Conservation (phyloP, 2,329 filamentous ascomycete species). For the Phoma sp. region DNA sequence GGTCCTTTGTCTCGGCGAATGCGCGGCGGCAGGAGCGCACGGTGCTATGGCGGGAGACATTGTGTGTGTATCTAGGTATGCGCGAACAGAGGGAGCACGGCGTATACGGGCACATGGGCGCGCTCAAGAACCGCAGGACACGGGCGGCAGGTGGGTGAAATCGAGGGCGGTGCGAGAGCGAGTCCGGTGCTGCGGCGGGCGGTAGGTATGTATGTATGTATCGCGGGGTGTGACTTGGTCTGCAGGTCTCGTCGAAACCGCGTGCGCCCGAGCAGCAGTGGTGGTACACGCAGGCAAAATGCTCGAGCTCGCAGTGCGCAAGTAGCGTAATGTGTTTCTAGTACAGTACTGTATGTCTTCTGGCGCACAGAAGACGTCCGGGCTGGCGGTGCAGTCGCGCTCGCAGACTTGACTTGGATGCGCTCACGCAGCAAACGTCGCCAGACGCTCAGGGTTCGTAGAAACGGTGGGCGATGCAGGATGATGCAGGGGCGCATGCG, state of each 20-base stretch:
- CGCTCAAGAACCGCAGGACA: constrained; percentile 36
- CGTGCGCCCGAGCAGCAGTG: constrained; percentile 16
- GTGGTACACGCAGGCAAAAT: constrained; percentile 24
- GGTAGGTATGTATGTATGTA: neutral
- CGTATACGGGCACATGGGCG: constrained; percentile 48
- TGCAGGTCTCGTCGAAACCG: constrained; percentile 27
- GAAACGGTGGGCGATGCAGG: constrained; percentile 20
- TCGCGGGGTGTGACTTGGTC: constrained; percentile 26
- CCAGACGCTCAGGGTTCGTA: constrained; percentile 7
- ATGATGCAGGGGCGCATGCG: constrained; percentile 24
- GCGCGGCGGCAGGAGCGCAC: constrained; percentile 38
- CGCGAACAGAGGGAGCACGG: constrained; percentile 44
- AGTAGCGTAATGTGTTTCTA: constrained; percentile 11
- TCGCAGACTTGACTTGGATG: constrained; percentile 6
- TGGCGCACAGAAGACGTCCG: constrained; percentile 16
- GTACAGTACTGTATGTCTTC: constrained; percentile 12
- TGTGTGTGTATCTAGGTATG: constrained; percentile 41
- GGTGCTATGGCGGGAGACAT: constrained; percentile 44
- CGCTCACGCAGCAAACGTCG: constrained; percentile 6
- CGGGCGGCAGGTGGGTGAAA: constrained; percentile 20
- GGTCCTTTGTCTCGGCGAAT: constrained; percentile 41
- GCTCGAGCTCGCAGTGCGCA: constrained; percentile 12
- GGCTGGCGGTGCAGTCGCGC: constrained; percentile 5
- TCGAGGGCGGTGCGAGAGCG: neutral
- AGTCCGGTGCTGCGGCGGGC: constrained; percentile 2